Conservation (phyloP, 176 grass and related monocot species). For the Miscanthus lutarioriparius region DNA sequence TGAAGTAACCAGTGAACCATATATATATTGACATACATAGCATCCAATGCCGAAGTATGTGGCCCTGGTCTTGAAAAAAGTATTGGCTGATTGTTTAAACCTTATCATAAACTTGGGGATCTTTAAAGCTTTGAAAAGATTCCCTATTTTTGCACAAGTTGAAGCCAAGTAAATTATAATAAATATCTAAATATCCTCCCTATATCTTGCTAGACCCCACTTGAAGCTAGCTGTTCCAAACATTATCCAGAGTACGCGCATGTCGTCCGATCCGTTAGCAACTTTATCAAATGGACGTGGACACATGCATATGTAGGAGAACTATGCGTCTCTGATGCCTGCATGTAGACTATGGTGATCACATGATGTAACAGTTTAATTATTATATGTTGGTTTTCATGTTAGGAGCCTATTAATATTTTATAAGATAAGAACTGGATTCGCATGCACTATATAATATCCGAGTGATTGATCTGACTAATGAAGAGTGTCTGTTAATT, state of each 20-base stretch:
- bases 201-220: conserved; percentile 32
- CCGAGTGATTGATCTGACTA: not conserved
- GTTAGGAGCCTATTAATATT: too few relatives aligned
- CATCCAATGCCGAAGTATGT: conserved; percentile 35
- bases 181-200: conserved; percentile 40
- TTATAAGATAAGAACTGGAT: not conserved
- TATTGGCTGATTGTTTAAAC: conserved; percentile 1
- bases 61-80: conserved; percentile 31
- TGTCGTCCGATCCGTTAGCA: not conserved
- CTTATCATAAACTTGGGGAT: conserved; percentile 39
- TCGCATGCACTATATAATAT: not conserved
- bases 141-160: conserved; percentile 28
- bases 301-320: not conserved
- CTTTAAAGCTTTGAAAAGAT: conserved; percentile 34
- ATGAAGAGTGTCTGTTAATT: not conserved
- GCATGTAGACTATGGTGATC: not conserved
- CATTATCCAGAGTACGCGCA: too few relatives aligned
- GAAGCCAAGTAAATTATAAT: conserved; percentile 3
- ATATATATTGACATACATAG: conserved; percentile 29
- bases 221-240: too few relatives aligned
- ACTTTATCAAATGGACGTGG: conserved; percentile 29
- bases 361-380: not conserved
- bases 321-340: not conserved
- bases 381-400: not conserved
- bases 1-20: not conserved